phyloP scores from a whole-genome alignment of 768 basidiomycete species.

The Suillus occidentalis region DNA sequence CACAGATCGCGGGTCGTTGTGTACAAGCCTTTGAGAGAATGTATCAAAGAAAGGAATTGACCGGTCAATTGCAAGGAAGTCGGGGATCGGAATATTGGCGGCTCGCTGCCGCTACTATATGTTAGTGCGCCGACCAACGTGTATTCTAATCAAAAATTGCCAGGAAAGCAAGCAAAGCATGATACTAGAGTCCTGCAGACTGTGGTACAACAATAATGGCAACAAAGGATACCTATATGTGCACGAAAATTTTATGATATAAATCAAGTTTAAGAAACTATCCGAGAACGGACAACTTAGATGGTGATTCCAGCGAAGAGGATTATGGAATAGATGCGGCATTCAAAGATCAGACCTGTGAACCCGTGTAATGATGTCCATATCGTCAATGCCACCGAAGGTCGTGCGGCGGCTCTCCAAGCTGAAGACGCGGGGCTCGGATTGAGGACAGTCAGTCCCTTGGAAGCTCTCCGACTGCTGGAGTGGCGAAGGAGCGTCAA shows the following conservation, averaged over 20 bases:
- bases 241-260: neutral
- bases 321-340: neutral
- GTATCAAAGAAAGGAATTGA: neutral
- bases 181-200: neutral
- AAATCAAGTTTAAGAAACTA: neutral
- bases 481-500: constrained; percentile 26
- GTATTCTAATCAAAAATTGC: neutral
- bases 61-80: too few relatives aligned
- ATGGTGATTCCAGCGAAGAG: neutral
- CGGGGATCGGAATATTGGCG: neutral
- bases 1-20: neutral
- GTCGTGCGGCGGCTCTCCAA: constrained; percentile 21
- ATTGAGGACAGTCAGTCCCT: constrained; percentile 8
- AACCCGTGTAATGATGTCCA: constrained; percentile 18
- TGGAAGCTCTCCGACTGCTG: neutral
- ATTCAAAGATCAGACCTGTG: constrained; percentile 17
- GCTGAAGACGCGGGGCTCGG: constrained; percentile 8
- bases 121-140: too few relatives aligned
- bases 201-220: neutral
- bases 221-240: neutral
- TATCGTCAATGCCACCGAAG: constrained; percentile 28
- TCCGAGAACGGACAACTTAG: neutral
- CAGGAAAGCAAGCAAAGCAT: neutral
- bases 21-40: neutral
- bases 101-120: neutral